A percentile compares a stretch with the other conserved stretches of the same genome.
Conservation (phyloP, 306 rosid species). For the Castanopsis chinensis region DNA sequence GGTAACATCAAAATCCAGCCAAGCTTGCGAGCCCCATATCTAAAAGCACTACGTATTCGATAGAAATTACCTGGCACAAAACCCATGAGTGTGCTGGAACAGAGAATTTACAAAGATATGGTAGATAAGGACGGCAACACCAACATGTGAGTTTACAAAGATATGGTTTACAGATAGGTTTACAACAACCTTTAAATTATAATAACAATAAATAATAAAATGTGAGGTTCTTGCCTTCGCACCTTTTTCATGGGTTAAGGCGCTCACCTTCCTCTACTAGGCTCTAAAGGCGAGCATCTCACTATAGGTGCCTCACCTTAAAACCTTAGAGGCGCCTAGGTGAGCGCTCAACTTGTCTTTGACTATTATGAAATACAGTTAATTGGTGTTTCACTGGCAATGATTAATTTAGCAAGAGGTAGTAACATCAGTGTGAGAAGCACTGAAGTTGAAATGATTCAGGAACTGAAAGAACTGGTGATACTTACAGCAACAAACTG, state of each 20-base stretch:
- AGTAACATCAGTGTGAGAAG: not conserved
- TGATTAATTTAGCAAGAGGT: not conserved
- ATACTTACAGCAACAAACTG: not conserved
- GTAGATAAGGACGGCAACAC: not conserved
- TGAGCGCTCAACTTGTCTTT: too few relatives aligned
- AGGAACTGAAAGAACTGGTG: not conserved
- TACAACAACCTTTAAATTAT: too few relatives aligned
- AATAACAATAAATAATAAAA: too few relatives aligned
- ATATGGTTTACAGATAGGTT: not conserved
- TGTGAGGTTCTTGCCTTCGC: too few relatives aligned
- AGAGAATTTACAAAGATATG: not conserved
- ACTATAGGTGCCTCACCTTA: too few relatives aligned
- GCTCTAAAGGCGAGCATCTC: too few relatives aligned
- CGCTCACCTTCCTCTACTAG: too few relatives aligned
- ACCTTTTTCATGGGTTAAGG: too few relatives aligned
- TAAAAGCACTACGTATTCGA: constrained; percentile 84
- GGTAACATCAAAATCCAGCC: constrained; percentile 69
- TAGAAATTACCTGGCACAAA: constrained; percentile 65
- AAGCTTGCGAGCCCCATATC: constrained; percentile 83
- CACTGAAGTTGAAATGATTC: not conserved
- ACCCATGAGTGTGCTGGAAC: constrained; percentile 20
- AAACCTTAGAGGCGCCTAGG: too few relatives aligned
- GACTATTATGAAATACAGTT: not conserved
- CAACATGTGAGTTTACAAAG: not conserved
- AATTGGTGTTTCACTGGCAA: not conserved